Evolutionary conservation across 352 stramenopile genomes (phyloP).

Genomic region (Phytophthora colocasiae): DNA sequence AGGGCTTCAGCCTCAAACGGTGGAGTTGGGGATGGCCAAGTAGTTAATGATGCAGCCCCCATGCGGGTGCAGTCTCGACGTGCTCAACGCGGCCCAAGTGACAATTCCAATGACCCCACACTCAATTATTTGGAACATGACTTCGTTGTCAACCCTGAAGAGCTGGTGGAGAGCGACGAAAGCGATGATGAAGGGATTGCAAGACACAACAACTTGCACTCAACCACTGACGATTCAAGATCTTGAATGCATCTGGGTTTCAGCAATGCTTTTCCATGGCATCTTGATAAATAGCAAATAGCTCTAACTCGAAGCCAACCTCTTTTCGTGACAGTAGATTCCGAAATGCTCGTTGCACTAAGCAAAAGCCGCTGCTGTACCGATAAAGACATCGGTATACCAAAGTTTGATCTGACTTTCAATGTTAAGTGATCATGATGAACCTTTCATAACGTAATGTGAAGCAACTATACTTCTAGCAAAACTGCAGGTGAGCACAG

Average conservation of each 20-base stretch:
- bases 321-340: too few relatives aligned
- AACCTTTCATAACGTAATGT: neutral
- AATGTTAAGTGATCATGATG: conserved; percentile 5
- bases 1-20: conserved; percentile 1
- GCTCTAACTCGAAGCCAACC: too few relatives aligned
- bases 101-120: conserved; percentile 24
- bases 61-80: conserved; percentile 22
- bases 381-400: too few relatives aligned
- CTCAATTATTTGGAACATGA: conserved; percentile 20
- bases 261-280: too few relatives aligned
- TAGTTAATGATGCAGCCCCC: conserved; percentile 1
- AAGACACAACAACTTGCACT: neutral
- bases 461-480: neutral
- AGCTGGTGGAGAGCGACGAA: conserved; percentile 38
- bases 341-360: too few relatives aligned
- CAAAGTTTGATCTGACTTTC: too few relatives aligned
- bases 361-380: too few relatives aligned
- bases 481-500: neutral
- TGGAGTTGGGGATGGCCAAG: neutral
- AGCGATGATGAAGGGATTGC: conserved; percentile 23
- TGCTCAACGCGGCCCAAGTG: conserved; percentile 12
- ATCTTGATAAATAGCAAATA: too few relatives aligned
- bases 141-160: conserved; percentile 37
- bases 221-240: neutral
- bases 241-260: neutral